Percentiles rank a stretch among this genome's conserved stretches.
Evolutionary conservation across 441 rosid species (phyloP).

Genomic region (Pelargonium fulgidum): DNA sequence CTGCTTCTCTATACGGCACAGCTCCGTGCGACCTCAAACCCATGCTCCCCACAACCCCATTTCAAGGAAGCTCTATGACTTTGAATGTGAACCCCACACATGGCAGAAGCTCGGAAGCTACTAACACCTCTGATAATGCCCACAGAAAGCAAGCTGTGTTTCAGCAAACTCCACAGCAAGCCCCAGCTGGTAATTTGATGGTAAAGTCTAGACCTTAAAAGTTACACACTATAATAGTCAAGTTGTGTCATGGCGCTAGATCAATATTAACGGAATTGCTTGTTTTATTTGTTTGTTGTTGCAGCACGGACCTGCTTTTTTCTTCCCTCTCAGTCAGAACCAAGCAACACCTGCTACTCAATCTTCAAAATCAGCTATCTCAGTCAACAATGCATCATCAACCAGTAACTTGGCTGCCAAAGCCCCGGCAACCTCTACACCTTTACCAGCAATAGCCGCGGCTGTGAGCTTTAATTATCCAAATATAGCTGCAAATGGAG

Average conservation of each 20-base stretch:
- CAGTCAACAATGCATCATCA: constrained; percentile 27
- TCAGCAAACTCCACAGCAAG: constrained; percentile 29
- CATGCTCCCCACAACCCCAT: constrained; percentile 16
- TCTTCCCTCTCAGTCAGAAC: constrained; percentile 35
- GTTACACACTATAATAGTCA: background rate
- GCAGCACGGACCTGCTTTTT: constrained; percentile 39
- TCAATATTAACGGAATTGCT: background rate
- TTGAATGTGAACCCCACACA: constrained; percentile 25
- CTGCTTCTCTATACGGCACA: background rate
- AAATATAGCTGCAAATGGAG: background rate
- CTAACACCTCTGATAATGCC: background rate
- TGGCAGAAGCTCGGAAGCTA: constrained; percentile 18
- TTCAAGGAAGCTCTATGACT: background rate
- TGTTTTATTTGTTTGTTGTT: background rate
- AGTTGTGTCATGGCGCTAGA: background rate
- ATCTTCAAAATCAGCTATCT: constrained; percentile 26
- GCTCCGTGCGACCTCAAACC: constrained; percentile 15
- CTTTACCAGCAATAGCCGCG: constrained; percentile 6
- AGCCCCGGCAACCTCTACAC: constrained; percentile 17
- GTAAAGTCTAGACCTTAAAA: constrained; percentile 23
- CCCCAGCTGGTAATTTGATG: constrained; percentile 27
- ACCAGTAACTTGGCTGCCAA: constrained; percentile 26
- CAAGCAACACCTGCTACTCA: constrained; percentile 21
- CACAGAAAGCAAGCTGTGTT: constrained; percentile 27
- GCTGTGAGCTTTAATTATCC: constrained; percentile 35